phyloP scores from a whole-genome alignment of 768 basidiomycete species.

The Termitomyces sp. region DNA sequence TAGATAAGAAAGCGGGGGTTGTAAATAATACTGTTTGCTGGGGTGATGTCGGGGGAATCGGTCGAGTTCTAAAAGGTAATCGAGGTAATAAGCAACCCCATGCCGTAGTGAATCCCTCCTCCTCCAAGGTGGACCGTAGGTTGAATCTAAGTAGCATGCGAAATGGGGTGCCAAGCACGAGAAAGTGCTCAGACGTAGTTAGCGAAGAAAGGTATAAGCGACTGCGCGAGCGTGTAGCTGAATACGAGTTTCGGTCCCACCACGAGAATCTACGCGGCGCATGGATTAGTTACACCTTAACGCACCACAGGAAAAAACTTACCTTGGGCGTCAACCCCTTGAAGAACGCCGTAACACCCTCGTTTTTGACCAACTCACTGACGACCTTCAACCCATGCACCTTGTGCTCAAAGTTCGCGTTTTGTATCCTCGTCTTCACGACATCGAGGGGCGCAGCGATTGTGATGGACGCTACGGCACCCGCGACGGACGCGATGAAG shows the following conservation, averaged over 20 bases:
- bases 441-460: slow-evolving; percentile 95
- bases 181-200: slow-evolving; percentile 62
- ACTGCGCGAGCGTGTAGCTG: slow-evolving; percentile 96
- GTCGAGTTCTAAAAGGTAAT: not conserved
- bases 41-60: not conserved
- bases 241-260: slow-evolving; percentile 98
- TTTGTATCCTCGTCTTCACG: slow-evolving; percentile 97
- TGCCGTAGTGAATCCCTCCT: not conserved
- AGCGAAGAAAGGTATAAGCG: slow-evolving; percentile 88
- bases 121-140: not conserved
- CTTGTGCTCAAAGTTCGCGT: slow-evolving; percentile 92
- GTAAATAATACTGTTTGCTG: not conserved
- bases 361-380: slow-evolving; percentile 81
- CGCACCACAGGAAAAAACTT: slow-evolving; percentile 5
- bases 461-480: slow-evolving; percentile 93
- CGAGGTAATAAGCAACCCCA: not conserved
- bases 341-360: slow-evolving; percentile 84
- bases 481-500: slow-evolving; percentile 92
- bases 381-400: slow-evolving; percentile 78
- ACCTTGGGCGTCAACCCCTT: slow-evolving; percentile 98
- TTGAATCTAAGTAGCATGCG: not conserved
- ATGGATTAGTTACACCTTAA: not conserved
- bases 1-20: not conserved
- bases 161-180: not conserved
- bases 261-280: slow-evolving; percentile 68